Base-by-base conservation (phyloP, 805 yeast genomes). In the Candida methanosorbosa region DNA sequence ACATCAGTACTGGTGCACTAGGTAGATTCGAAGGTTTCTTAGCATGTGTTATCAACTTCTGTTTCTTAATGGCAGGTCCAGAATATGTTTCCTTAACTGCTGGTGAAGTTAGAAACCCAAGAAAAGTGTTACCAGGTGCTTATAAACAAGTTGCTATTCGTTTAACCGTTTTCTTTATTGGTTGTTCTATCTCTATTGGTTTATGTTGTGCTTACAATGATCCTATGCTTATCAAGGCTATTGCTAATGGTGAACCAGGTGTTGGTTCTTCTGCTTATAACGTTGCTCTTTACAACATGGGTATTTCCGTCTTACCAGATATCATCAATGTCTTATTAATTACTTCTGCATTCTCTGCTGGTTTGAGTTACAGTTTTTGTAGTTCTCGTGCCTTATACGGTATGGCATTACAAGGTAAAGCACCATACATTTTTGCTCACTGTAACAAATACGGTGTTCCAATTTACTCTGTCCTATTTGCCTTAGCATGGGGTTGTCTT, bases 221-320 rank as follows among this genome's bases (percentile, higher is more conserved):
- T 33, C 56, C 59, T 24, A 42, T 33, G 6, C 41, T 52, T 17
- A 33, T 50, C 17, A 38, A 62, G 8, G 79, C 85, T 5, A 63
- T 78, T 36, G 64, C 66, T 23, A 63, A 66, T 18, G 66, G 75
- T 24, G 64, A 71, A 32, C 78, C 85, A 0, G 86, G 85, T 34
- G 92, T 80, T 1, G 79, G 74, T 19, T 71, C 83, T 4, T 75
- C 85, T 16, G 88, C 94, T 1, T 81, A 77, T 48, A 88, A 81
- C 31, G 72, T 83, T 45, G 88, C 86, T 6, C 82, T 84, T 81
- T 55, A 57, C 29, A 71, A 68, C 38, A 57, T 82, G 46, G 68
- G 72, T 2, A 80, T 83, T 36, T 70, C 61, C 26, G 75, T 67
- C 0, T 63, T 83, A 32, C 84, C 87, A 30, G 68, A 78, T 48